Percentiles rank a stretch among this genome's conserved stretches.
phyloP scores from a whole-genome alignment of 2,329 filamentous ascomycete genomes.

The Metarhizium guizhouense region DNA sequence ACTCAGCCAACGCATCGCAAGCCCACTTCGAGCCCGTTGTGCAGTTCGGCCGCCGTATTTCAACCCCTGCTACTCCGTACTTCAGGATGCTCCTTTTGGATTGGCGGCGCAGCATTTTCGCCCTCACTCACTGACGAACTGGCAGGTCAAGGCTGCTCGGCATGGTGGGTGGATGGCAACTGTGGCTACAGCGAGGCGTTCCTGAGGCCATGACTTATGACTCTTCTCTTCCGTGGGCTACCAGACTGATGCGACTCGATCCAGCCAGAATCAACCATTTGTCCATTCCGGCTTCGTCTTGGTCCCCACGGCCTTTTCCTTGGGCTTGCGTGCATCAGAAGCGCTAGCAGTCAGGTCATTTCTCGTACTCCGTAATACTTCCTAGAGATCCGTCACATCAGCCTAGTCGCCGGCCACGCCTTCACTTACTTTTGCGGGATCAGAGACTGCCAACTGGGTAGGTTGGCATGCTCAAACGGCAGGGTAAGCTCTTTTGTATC shows the following conservation, averaged over 20 bases:
- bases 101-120: not conserved
- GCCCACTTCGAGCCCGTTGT: not conserved
- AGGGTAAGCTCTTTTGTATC: not conserved
- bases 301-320: not conserved
- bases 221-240: not conserved
- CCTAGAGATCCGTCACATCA: not conserved
- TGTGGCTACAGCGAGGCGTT: not conserved
- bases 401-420: not conserved
- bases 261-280: not conserved
- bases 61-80: not conserved
- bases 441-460: not conserved
- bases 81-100: not conserved
- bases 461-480: not conserved
- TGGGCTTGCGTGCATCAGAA: not conserved
- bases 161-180: not conserved
- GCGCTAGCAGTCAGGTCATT: not conserved
- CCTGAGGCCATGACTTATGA: conserved; percentile 1
- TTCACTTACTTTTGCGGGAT: no score
- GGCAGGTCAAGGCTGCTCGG: no score
- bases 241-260: not conserved
- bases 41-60: not conserved
- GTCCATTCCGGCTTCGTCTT: not conserved
- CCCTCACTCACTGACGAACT: not conserved
- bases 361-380: not conserved
- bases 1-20: not conserved